These are phyloP conservation scores for Didymella exigua DNA, from an alignment of 2,329 filamentous ascomycete genomes.

Conservation along the genomic window DNA sequence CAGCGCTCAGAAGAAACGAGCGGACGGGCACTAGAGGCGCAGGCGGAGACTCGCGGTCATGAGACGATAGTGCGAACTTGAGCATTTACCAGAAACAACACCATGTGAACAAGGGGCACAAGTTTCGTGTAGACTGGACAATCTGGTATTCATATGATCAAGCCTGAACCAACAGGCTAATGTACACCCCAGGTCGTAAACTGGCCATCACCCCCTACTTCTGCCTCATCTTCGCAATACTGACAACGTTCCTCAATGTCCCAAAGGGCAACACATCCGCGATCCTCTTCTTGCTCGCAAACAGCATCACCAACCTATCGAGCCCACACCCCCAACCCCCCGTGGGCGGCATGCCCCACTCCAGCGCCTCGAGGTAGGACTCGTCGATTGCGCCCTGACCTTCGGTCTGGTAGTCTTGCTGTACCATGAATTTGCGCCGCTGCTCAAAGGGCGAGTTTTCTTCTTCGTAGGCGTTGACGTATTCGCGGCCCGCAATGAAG, in stretches of 20 bases:
- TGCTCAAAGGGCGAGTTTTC: slow-evolving; percentile 93
- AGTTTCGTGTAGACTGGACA: no score
- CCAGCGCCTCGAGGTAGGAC: slow-evolving; percentile 81
- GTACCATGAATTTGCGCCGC: slow-evolving; percentile 76
- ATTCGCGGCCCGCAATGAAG: slow-evolving; percentile 78
- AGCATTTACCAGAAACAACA: no score
- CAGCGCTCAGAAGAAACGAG: no score
- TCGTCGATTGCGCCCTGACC: slow-evolving; percentile 66
- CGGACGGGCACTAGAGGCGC: no score
- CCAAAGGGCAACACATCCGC: slow-evolving; percentile 89
- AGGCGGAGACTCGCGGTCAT: no score
- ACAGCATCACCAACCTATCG: slow-evolving; percentile 89
- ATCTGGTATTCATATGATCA: neutral
- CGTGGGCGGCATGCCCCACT: slow-evolving; percentile 91
- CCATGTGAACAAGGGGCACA: no score
- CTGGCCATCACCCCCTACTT: neutral
- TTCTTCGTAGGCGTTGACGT: slow-evolving; percentile 98
- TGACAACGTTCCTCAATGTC: slow-evolving; percentile 68
- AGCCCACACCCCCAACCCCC: slow-evolving; percentile 96
- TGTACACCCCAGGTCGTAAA: neutral
- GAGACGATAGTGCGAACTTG: no score
- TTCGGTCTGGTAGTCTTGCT: slow-evolving; percentile 50
- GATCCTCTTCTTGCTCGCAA: slow-evolving; percentile 78
- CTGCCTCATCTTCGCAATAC: slow-evolving; percentile 38
- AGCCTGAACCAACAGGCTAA: neutral